Evolutionary conservation across 306 rosid genomes (phyloP), one percentile per base, ranked within the genome.

Genomic region (Lagenaria siceraria): DNA sequence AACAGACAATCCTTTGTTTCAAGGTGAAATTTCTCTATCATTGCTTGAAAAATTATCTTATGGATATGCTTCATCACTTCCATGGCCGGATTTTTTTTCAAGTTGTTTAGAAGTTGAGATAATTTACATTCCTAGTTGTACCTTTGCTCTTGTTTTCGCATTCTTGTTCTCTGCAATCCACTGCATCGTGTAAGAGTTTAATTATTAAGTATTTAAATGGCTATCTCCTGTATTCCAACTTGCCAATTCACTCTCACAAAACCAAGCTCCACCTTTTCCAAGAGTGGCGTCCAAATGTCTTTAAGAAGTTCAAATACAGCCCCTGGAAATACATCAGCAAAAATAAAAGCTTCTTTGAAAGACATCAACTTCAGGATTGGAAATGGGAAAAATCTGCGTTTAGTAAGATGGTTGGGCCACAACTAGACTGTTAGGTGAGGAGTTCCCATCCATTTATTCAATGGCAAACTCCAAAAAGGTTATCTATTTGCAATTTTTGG

Each of bases 191-290:
- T 59, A 59, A 59, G 64, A 29, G 22, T 62, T 38, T 12, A 17
- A 13, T 31, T 63, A 42, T 70, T 13, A 7, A 24, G 75, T 24
- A 43, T 7, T 68, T 31, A n/a, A 31, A 92, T 92, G 96, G 85
- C 86, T 60, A 51, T 86, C 74, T 75, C 87, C 22, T 78, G 81
- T 49, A 73, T 77, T 62, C 89, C 84, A 49, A 60, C 79, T 7
- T 69, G 79, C 70, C 71, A 89, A 31, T 77, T 81, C 60, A 54
- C 89, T 71, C 85, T 75, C 64, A 61, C 90, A 80, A 84, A 82
- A 56, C 74, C 81, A 86, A 71, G 51, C 81, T 33, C 75, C 21
- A 61, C 63, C 25, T 43, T 76, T 31, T 86, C 84, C 64, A 68
- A 21, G 75, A 78, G 19, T 21, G 82, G 36, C 6, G 3, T 33